Evolutionary conservation across 495 filamentous ascomycete genomes (phyloP).

Genomic region (Penicillium goetzii): DNA sequence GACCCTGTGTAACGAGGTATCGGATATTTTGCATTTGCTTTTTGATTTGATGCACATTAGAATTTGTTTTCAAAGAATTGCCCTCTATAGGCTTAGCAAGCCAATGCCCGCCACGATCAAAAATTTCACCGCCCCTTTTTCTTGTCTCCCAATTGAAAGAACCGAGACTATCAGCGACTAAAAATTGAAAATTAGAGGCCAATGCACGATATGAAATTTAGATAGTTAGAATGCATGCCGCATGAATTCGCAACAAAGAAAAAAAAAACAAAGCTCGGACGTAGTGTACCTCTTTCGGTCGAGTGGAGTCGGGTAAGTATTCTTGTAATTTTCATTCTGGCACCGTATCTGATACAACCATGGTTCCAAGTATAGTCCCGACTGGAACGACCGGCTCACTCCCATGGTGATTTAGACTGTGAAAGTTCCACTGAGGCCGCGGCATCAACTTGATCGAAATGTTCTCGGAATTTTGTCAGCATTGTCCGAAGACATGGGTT

Average conservation of each 20-base stretch:
- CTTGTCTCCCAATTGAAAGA: not conserved
- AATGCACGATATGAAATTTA: not conserved
- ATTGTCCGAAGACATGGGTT: not conserved
- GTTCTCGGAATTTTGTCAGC: not conserved
- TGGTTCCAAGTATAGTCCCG: not conserved
- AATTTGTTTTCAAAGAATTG: not conserved
- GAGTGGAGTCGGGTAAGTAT: slow-evolving; percentile 11
- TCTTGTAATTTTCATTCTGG: slow-evolving; percentile 21
- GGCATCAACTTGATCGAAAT: not conserved
- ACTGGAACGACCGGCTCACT: not conserved
- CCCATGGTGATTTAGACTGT: not conserved
- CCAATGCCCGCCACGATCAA: not conserved
- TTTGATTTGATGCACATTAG: not conserved
- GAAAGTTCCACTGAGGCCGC: not conserved
- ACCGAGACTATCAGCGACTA: not conserved
- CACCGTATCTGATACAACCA: slow-evolving; percentile 7
- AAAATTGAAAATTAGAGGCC: not conserved
- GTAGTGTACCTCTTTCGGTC: slow-evolving; percentile 5
- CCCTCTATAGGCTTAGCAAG: not conserved
- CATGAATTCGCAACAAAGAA: not conserved
- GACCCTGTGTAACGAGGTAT: slow-evolving; percentile 11
- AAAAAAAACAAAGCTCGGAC: slow-evolving; percentile 3
- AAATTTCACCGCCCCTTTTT: slow-evolving; percentile 12
- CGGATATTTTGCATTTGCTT: not conserved
- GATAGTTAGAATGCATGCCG: too few species aligned